Percentiles rank a stretch among this genome's conserved stretches.
phyloP scores from a whole-genome alignment of 2,329 filamentous ascomycete species.

The Lecanicillium sp. region DNA sequence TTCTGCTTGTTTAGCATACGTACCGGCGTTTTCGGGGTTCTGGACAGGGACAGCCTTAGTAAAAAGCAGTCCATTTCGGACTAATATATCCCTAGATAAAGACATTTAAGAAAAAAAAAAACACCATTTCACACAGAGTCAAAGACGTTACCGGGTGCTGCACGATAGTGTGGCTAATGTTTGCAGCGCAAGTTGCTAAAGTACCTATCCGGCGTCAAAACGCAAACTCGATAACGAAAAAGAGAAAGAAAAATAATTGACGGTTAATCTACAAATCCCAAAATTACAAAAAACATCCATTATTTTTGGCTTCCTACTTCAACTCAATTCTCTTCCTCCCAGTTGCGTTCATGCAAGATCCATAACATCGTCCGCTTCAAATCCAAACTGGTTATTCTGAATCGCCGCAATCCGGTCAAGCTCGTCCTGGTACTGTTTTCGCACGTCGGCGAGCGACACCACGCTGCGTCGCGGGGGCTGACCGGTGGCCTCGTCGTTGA shows the following conservation, averaged over 20 bases:
- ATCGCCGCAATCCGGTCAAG: conserved; percentile 84
- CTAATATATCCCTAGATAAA: conserved; percentile 25
- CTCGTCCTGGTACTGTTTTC: conserved; percentile 84
- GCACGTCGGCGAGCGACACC: conserved; percentile 77
- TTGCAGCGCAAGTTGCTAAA: not conserved
- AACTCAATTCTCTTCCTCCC: not conserved
- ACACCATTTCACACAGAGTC: conserved; percentile 14
- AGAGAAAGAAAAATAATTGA: not conserved
- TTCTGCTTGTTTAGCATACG: conserved; percentile 32
- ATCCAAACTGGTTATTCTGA: conserved; percentile 82
- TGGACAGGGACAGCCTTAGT: conserved; percentile 19
- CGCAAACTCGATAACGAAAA: conserved; percentile 1
- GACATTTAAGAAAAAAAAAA: conserved; percentile 15
- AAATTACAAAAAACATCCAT: conserved; percentile 3
- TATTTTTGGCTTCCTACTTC: not conserved
- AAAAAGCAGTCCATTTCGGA: conserved; percentile 23
- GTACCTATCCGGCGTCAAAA: not conserved
- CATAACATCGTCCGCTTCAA: conserved; percentile 52
- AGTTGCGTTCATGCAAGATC: conserved; percentile 35
- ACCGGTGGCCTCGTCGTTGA: conserved; percentile 21
- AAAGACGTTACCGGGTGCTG: not conserved
- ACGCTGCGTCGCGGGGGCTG: conserved; percentile 59
- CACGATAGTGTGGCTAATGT: too few species aligned
- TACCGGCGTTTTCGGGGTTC: conserved; percentile 31
- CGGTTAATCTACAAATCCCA: conserved; percentile 7